Evolutionary conservation across 2,329 filamentous ascomycete species (phyloP).

Genomic region (Colletotrichum spaethianum): DNA sequence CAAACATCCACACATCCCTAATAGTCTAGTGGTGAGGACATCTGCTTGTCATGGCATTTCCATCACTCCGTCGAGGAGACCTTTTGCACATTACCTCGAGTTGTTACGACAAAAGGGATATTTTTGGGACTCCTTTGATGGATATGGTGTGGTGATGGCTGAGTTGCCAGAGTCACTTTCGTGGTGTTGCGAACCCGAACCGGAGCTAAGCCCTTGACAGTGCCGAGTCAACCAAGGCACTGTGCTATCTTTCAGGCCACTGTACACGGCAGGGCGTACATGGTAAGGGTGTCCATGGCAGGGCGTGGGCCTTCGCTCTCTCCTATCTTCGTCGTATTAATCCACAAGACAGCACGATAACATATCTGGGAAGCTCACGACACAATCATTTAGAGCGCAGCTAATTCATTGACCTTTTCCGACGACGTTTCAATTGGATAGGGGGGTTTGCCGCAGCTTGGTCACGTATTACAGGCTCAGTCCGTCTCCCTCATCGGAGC

Average conservation of each 20-base stretch:
- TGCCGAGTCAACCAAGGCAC: background rate
- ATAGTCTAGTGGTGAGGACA: constrained; percentile 10
- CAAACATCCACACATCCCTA: background rate
- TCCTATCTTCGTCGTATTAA: background rate
- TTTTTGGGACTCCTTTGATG: background rate
- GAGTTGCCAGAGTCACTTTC: background rate
- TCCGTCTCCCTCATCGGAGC: background rate
- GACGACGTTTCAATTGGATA: background rate
- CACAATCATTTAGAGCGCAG: background rate
- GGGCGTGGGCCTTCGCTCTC: constrained; percentile 26
- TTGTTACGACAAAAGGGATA: background rate
- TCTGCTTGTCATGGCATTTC: background rate
- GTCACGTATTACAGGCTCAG: background rate
- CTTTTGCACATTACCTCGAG: background rate
- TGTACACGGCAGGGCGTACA: too few species aligned
- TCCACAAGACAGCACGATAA: constrained; percentile 3
- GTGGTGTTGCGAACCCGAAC: background rate
- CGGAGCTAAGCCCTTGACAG: constrained; percentile 18
- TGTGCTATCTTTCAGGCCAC: background rate
- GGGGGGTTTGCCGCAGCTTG: background rate
- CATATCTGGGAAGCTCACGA: background rate
- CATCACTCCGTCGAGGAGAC: background rate
- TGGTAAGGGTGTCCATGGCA: too few species aligned
- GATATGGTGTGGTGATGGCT: background rate
- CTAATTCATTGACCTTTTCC: background rate